Evolutionary conservation across 345 rosid species (phyloP).

Genomic region (Gossypium bickii): DNA sequence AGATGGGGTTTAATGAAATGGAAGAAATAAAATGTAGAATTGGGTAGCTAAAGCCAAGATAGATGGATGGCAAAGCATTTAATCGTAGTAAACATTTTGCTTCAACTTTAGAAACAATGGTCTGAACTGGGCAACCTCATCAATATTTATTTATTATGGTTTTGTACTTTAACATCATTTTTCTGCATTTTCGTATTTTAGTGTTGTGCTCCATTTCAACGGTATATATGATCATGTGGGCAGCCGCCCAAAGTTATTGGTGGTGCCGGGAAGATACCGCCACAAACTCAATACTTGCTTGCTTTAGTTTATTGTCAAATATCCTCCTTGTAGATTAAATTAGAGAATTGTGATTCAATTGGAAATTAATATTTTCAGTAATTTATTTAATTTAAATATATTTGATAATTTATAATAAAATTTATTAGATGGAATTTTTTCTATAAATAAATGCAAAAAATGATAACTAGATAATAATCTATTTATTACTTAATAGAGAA

Average conservation of each 20-base stretch:
- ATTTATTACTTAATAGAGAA: too few species aligned
- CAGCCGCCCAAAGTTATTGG: not conserved
- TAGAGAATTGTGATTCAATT: too few species aligned
- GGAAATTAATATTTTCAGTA: too few species aligned
- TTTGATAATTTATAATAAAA: too few species aligned
- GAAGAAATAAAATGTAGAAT: not conserved
- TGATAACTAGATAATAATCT: too few species aligned
- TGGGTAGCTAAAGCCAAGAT: not conserved
- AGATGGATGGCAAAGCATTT: not conserved
- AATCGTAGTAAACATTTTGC: not conserved
- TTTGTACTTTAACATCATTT: not conserved
- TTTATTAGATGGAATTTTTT: too few species aligned
- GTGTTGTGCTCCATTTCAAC: not conserved
- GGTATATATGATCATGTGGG: not conserved
- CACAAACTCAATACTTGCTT: too few species aligned
- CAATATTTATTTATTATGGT: not conserved
- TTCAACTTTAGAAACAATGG: conserved; percentile 1
- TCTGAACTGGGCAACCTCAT: not conserved
- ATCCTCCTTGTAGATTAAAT: too few species aligned
- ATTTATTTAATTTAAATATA: too few species aligned
- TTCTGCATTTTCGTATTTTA: not conserved
- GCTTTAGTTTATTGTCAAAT: too few species aligned
- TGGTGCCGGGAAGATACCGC: too few species aligned
- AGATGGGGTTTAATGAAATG: not conserved
- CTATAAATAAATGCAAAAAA: too few species aligned